These are phyloP conservation scores for Euphrasia confusa DNA, from an alignment of 257 asterid genomes.

Conservation along the genomic window DNA sequence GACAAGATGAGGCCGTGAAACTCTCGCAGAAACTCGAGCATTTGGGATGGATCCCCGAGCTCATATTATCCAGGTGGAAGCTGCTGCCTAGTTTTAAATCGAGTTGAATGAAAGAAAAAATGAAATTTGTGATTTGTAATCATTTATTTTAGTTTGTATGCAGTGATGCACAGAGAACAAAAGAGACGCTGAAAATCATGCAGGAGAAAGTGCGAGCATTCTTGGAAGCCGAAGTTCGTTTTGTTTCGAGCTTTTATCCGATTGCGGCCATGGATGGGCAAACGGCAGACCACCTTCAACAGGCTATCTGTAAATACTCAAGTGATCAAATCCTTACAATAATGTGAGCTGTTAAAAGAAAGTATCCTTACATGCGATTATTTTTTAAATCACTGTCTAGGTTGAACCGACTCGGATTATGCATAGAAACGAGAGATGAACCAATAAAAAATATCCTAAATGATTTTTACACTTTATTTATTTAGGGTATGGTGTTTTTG, in stretches of 20 bases:
- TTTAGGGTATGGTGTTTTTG: neutral
- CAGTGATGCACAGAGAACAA: conserved; percentile 86
- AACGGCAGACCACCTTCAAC: conserved; percentile 82
- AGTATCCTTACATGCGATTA: neutral
- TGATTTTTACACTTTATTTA: conserved; percentile 7
- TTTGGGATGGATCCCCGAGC: conserved; percentile 92
- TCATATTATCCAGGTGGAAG: conserved; percentile 68
- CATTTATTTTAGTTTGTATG: conserved; percentile 18
- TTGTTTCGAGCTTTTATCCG: conserved; percentile 85
- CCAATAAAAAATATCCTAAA: neutral
- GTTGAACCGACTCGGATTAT: too few relatives aligned
- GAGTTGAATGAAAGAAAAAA: neutral
- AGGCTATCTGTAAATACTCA: conserved; percentile 58
- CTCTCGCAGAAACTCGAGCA: conserved; percentile 65
- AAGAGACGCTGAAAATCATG: conserved; percentile 81
- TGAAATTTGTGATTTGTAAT: conserved; percentile 13
- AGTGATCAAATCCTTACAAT: conserved; percentile 65
- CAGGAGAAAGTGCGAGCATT: conserved; percentile 70
- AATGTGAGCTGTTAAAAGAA: conserved; percentile 55
- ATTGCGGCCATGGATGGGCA: conserved; percentile 99
- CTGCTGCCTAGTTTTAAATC: conserved; percentile 11
- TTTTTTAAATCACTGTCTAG: neutral
- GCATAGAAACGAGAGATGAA: neutral
- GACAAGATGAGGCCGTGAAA: conserved; percentile 71
- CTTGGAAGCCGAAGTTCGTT: conserved; percentile 73